These are phyloP conservation scores for Blastocystis sp. DNA, from an alignment of 352 stramenopile genomes.

Conservation along the genomic window DNA sequence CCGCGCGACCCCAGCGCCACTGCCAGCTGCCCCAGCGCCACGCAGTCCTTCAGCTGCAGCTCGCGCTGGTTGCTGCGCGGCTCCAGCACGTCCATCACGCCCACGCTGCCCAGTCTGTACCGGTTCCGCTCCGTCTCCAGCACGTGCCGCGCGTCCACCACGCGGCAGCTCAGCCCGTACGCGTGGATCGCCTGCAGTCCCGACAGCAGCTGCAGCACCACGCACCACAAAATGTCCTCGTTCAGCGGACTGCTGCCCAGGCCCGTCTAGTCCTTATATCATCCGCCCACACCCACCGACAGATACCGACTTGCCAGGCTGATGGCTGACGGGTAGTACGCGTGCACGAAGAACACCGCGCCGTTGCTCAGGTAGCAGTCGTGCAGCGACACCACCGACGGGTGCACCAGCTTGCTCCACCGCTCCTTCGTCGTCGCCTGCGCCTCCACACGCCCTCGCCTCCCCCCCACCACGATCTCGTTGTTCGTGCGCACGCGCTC, in stretches of 20 bases:
- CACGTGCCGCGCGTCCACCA: constrained; percentile 77
- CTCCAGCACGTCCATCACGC: constrained; percentile 82
- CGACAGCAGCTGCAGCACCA: constrained; percentile 77
- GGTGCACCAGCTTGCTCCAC: constrained; percentile 75
- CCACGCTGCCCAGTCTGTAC: constrained; percentile 79
- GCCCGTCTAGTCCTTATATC: neutral
- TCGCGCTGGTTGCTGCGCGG: constrained; percentile 77
- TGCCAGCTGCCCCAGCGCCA: constrained; percentile 73
- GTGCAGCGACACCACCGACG: constrained; percentile 76
- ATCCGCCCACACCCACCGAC: neutral
- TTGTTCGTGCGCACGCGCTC: constrained; percentile 79
- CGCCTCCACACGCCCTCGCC: too few relatives aligned
- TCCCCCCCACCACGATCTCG: constrained; percentile 60
- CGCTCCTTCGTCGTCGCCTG: neutral
- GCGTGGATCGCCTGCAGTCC: constrained; percentile 74
- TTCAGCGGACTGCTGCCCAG: constrained; percentile 67
- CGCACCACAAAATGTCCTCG: constrained; percentile 79
- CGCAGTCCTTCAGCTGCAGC: constrained; percentile 78
- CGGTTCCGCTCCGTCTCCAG: constrained; percentile 76
- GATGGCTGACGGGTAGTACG: constrained; percentile 77
- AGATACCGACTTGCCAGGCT: constrained; percentile 73
- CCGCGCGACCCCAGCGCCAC: constrained; percentile 68
- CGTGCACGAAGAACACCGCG: constrained; percentile 82
- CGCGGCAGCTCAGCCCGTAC: constrained; percentile 75
- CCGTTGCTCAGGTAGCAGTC: constrained; percentile 79